Base-by-base conservation (phyloP, 331 rosid species). In the Pyracantha coccinea region DNA sequence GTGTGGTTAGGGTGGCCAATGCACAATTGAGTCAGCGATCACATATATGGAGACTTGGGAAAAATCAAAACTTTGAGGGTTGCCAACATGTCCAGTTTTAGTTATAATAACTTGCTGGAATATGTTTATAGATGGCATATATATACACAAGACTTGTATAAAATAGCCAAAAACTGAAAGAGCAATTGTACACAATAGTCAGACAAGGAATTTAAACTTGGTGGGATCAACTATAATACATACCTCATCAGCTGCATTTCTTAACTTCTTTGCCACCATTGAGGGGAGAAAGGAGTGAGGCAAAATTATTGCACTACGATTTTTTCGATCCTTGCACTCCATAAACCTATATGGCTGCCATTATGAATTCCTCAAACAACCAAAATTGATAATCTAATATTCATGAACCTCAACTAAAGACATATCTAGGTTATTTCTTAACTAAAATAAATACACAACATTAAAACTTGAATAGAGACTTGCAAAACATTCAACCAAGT, bases 271-370 rank as follows among this genome's bases (percentile, higher is more conserved):
- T 24, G 99, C 91, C 14, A 96, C 93, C 97, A 80, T 85, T 15
- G 90, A 83, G 44, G 97, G 97, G 45, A 95, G 93, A 82, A 89
- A 95, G 55, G 94, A 84, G 78, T 92, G 88, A 41, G 96, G 93
- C 85, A 95, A 69, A 86, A 84, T 68, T 75, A 90, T 69, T 50
- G 85, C 80, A 84, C 89, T 92, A 23, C 82, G 97, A 65, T 92
- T 86, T 78, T 89, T 95, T 83, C 97, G 89, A 71, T 90, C 93
- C 91, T 92, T 95, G 93, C 99, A 95, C 85, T 95, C 99, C 90
- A 90, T 88, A 85, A 92, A 95, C 99, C 99, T 94, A 84, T 65
- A 73, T 62, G 47, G 38, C 67, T 65, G 71, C 50, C 71, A 85
- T 65, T 57, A 68, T 19, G 45, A 70, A 35, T 71, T 27, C 67